Conservation (phyloP, 2,329 filamentous ascomycete species). For the Eutypella sp. region DNA sequence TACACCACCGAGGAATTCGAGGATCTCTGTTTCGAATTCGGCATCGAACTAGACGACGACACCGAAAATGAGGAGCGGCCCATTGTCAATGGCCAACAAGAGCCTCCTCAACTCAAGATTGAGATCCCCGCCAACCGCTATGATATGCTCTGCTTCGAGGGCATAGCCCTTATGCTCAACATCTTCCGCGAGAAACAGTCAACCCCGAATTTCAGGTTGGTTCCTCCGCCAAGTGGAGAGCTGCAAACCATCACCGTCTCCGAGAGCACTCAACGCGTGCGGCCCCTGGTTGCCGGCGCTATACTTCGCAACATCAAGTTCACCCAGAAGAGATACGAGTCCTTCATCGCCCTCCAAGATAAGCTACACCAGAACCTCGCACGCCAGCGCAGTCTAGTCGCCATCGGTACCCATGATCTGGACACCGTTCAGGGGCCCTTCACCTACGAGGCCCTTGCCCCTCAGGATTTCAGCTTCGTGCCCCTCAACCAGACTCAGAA, state of each 20-base stretch:
- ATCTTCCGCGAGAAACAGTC: conserved; percentile 78
- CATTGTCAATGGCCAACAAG: conserved; percentile 71
- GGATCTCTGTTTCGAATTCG: conserved; percentile 96
- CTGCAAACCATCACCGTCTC: conserved; percentile 77
- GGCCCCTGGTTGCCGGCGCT: conserved; percentile 83
- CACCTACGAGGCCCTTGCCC: conserved; percentile 87
- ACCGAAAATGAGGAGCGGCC: conserved; percentile 72
- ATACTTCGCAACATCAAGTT: conserved; percentile 89
- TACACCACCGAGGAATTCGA: conserved; percentile 95
- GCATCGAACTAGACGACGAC: conserved; percentile 96
- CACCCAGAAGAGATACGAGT: conserved; percentile 85
- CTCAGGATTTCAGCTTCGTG: conserved; percentile 86
- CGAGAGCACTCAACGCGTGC: conserved; percentile 69
- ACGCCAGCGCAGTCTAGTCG: conserved; percentile 86
- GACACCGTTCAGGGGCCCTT: conserved; percentile 93
- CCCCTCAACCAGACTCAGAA: conserved; percentile 88
- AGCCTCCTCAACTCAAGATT: conserved; percentile 92
- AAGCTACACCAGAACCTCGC: conserved; percentile 97
- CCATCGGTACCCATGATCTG: conserved; percentile 94
- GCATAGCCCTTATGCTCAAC: conserved; percentile 91
- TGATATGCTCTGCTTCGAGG: conserved; percentile 96
- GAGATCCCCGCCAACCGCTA: conserved; percentile 94
- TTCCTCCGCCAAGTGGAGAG: conserved; percentile 66
- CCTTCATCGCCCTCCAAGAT: conserved; percentile 96
- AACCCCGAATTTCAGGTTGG: conserved; percentile 74